Base-by-base conservation (phyloP, 306 rosid species). In the Herpetospermum pedunculosum region DNA sequence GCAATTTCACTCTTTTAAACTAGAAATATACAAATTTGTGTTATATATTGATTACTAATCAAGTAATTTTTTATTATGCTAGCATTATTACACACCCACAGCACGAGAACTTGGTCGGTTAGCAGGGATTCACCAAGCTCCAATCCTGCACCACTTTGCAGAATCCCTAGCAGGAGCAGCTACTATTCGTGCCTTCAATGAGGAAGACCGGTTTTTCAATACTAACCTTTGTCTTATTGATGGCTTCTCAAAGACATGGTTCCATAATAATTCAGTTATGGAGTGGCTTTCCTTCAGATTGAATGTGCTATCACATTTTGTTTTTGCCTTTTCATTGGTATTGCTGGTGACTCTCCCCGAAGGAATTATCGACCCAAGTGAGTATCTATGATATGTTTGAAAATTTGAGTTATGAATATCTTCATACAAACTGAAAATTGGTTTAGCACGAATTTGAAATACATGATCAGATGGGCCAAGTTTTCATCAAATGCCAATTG, bases 251-350 rank as follows among this genome's bases (percentile, higher is more conserved):
- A 89, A 81, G 74, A 94, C 98, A 23, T 93, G 98, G 98, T 91
- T 93, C 81, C 94, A 93, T 62, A 93, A 89, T 40, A 77, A 80
- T 16, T 87, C 98, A 35, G 97, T 93, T 34, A 89, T 93, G 98
- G 98, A 91, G 76, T 93, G 98, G 98, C 97, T 91, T 40, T 91
- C 96, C 73, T 93, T 80, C 88, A 86, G 98, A 83, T 75, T 93
- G 72, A 93, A 93, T 70, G 32, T 91, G 47, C 89, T 93, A 14
- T 93, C 98, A 13, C 92, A 94, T 81, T 94, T 94, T 72, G 95
- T 94, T 46, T 94, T 94, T 64, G 96, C 96, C 83, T 91, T 88
- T 83, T 91, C 96, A 16, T 75, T 91, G 76, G 84, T 89, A 73
- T 73, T 94, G 83, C 84, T 94, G 10, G 95, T 94, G 58, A 84